Evolutionary conservation across 2,329 filamentous ascomycete species (phyloP), one percentile per base, ranked within the genome.

Genomic region (Epichloe gansuensis): DNA sequence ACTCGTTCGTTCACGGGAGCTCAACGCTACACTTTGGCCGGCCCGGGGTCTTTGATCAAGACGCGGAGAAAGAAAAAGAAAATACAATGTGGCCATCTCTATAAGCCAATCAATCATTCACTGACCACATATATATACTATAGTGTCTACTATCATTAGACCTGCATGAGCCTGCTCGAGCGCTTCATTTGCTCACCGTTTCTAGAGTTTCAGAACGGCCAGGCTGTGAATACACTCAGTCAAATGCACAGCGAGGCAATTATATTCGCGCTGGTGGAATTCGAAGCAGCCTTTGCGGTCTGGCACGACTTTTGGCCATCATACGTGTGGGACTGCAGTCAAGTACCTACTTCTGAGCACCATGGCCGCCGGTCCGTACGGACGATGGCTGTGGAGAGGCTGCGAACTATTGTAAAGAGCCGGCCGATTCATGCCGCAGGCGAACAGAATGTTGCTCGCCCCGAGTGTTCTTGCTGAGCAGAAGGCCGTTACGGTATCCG

Each of bases 231-330:
- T 4, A 23, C 46, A 1, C 47, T 55, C 3, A 48, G 39, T 17
- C 48, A 57, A 31, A 11, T 43, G 15, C 57, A 61, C 38, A 54
- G 54, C 25, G 52, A 49, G 49, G 52, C 56, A 21, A 42, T 62
- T 25, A 53, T 61, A 9, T 50, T 48, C 21, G 37, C 52, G 5
- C 42, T 62, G n/a, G 58, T 56, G 50, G 60, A 59, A 49, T 65
- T 62, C 17, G 61, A 63, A 39, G 55, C 58, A n/a, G 57, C 51
- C 1, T 58, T 60, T 38, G 58, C 58, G 31, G 53, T 59, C 51
- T 58, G 52, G 23, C 54, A 58, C 43, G 61, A 61, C 39, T 57
- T 57, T 44, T 62, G 59, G 54, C 51, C 55, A 31, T 25, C 45
- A 12, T 52, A 54, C 56, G 3, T 55, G 56, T 37, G 50, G 43